These are phyloP conservation scores for Diaporthe eres DNA, from an alignment of 2,329 filamentous ascomycete species.

Conservation along the genomic window DNA sequence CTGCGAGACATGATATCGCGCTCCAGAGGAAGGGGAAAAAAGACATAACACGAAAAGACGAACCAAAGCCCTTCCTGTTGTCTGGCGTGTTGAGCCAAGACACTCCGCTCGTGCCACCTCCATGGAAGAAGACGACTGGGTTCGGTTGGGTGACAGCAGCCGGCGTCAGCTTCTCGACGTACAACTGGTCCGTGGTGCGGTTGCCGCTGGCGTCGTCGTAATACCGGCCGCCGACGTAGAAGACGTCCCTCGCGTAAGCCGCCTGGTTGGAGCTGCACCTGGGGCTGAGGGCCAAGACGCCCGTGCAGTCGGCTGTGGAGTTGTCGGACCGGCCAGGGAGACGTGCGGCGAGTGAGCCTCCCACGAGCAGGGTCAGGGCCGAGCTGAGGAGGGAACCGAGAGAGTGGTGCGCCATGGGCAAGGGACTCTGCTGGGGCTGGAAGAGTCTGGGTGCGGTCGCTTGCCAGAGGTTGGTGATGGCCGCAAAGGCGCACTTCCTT, in stretches of 20 bases:
- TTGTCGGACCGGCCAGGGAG: constrained; percentile 12
- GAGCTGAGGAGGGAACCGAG: constrained; percentile 27
- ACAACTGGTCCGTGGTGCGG: constrained; percentile 48
- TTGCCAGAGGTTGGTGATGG: neutral
- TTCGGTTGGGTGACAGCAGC: constrained; percentile 43
- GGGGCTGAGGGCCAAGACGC: constrained; percentile 38
- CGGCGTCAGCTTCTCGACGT: constrained; percentile 52
- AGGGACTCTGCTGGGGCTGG: neutral
- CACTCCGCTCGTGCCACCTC: constrained; percentile 50
- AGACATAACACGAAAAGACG: neutral
- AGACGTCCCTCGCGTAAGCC: constrained; percentile 45
- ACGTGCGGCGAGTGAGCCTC: constrained; percentile 9
- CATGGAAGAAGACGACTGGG: constrained; percentile 52
- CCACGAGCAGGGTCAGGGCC: constrained; percentile 23
- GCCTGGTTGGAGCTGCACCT: constrained; percentile 40
- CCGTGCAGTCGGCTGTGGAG: constrained; percentile 36
- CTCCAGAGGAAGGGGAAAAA: neutral
- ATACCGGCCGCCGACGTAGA: constrained; percentile 50
- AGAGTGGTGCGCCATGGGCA: constrained; percentile 5
- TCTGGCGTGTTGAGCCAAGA: constrained; percentile 58
- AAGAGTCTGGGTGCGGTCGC: neutral
- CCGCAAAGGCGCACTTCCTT: neutral
- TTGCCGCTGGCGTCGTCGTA: constrained; percentile 44
- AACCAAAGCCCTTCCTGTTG: constrained; percentile 54
- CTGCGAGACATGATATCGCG: neutral